These are phyloP conservation scores for Dispira parvispora DNA, from an alignment of 192 early-diverging fungal species.

Conservation along the genomic window DNA sequence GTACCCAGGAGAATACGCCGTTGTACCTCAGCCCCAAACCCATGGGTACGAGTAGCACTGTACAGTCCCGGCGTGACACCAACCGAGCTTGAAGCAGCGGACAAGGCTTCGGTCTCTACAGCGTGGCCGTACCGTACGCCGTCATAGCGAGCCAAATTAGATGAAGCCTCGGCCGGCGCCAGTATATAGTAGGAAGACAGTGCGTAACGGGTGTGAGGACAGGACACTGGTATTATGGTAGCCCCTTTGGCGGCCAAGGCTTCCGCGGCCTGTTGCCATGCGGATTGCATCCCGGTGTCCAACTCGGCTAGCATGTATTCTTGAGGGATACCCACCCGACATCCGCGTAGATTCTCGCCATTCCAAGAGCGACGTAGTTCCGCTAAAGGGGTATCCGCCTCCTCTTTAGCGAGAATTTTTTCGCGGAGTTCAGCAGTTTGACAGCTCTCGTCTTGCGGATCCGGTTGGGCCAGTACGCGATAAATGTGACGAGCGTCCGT, in stretches of 20 bases:
- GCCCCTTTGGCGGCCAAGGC: conserved; percentile 42
- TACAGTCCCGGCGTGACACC: conserved; percentile 20
- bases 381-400: conserved; percentile 33
- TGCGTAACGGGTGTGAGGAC: conserved; percentile 49
- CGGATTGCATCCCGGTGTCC: conserved; percentile 24
- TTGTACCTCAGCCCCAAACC: conserved; percentile 67
- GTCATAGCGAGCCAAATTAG: conserved; percentile 78
- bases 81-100: background rate
- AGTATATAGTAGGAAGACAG: conserved; percentile 78
- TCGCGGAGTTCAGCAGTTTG: background rate
- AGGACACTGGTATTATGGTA: conserved; percentile 43
- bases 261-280: conserved; percentile 43
- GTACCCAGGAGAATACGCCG: conserved; percentile 76
- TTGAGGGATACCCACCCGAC: conserved; percentile 42
- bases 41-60: conserved; percentile 41
- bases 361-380: conserved; percentile 13
- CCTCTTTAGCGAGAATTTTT: conserved; percentile 15
- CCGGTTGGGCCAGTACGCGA: background rate
- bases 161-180: conserved; percentile 78
- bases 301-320: conserved; percentile 71
- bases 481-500: too few relatives aligned
- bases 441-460: background rate
- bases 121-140: conserved; percentile 66
- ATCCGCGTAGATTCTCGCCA: conserved; percentile 13
- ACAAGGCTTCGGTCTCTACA: background rate